phyloP scores from a whole-genome alignment of 2,329 filamentous ascomycete genomes.

The Fusarium udum region DNA sequence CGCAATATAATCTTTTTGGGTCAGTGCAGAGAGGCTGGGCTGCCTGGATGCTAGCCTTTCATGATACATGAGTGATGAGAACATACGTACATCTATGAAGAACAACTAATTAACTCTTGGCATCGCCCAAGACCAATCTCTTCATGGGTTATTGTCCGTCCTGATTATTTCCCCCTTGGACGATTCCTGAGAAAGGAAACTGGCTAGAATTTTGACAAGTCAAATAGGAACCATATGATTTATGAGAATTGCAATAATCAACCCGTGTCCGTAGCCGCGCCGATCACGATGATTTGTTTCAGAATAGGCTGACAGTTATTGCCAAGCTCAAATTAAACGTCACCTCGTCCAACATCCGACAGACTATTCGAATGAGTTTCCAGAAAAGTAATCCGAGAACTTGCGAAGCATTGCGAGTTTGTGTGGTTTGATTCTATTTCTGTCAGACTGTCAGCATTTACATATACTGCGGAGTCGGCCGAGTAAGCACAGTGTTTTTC shows the following conservation, averaged over 20 bases:
- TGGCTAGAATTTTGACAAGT: conserved; percentile 16
- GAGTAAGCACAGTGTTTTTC: conserved; percentile 34
- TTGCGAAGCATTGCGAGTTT: background rate
- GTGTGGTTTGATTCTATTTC: conserved; percentile 11
- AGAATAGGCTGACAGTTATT: background rate
- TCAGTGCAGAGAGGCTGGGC: background rate
- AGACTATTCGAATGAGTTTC: background rate
- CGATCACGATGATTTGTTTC: conserved; percentile 9
- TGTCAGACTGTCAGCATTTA: conserved; percentile 15
- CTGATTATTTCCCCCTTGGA: background rate
- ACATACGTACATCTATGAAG: background rate
- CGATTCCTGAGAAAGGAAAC: conserved; percentile 16
- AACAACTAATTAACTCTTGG: background rate
- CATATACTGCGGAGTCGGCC: conserved; percentile 31
- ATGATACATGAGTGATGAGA: background rate
- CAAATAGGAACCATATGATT: conserved; percentile 7
- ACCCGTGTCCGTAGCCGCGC: background rate
- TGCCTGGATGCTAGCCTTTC: background rate
- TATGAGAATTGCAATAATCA: background rate
- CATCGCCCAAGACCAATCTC: conserved; percentile 3
- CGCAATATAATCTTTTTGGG: background rate
- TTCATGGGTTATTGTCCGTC: background rate
- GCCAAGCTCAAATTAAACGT: background rate
- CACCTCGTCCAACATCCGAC: background rate
- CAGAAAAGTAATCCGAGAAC: background rate